Evolutionary conservation across 2,329 filamentous ascomycete genomes (phyloP).

Genomic region (Arthrobotrys megalospora): DNA sequence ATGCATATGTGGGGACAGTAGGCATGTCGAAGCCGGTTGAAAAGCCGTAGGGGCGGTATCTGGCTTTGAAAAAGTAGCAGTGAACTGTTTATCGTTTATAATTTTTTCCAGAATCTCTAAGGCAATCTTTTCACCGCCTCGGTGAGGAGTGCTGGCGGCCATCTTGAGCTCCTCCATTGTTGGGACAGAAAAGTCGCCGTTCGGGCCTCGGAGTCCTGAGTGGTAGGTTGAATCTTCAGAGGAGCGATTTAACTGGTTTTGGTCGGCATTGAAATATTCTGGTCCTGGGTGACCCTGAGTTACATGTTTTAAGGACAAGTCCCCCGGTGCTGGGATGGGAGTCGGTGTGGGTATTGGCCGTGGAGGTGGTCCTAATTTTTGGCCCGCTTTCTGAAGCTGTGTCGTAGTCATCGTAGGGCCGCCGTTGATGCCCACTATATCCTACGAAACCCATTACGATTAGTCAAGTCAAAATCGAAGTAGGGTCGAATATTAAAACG

Average conservation of each 20-base stretch:
- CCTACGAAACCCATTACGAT: slow-evolving; percentile 4
- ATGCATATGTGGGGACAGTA: slow-evolving; percentile 81
- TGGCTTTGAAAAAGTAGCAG: slow-evolving; percentile 82
- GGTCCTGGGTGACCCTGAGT: slow-evolving; percentile 66
- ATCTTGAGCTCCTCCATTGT: slow-evolving; percentile 80
- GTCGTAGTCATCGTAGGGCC: slow-evolving; percentile 81
- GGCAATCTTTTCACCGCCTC: slow-evolving; percentile 79
- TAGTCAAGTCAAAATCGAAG: background rate
- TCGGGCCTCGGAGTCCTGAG: slow-evolving; percentile 75
- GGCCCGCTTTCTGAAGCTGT: slow-evolving; percentile 76
- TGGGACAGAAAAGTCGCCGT: slow-evolving; percentile 79
- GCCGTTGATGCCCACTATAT: slow-evolving; percentile 75
- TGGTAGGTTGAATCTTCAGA: slow-evolving; percentile 74
- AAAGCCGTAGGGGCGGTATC: slow-evolving; percentile 82
- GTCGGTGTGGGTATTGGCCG: slow-evolving; percentile 75
- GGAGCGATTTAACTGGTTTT: slow-evolving; percentile 73
- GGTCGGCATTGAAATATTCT: slow-evolving; percentile 72
- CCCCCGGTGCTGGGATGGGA: slow-evolving; percentile 76
- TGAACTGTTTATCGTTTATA: slow-evolving; percentile 76
- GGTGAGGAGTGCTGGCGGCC: slow-evolving; percentile 76
- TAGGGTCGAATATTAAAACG: background rate
- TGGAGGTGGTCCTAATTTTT: slow-evolving; percentile 75
- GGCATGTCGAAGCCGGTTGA: slow-evolving; percentile 79
- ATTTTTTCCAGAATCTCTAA: slow-evolving; percentile 74
- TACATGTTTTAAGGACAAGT: slow-evolving; percentile 71